Conservation (phyloP, 345 rosid species). For the Melaleuca quinquenervia region DNA sequence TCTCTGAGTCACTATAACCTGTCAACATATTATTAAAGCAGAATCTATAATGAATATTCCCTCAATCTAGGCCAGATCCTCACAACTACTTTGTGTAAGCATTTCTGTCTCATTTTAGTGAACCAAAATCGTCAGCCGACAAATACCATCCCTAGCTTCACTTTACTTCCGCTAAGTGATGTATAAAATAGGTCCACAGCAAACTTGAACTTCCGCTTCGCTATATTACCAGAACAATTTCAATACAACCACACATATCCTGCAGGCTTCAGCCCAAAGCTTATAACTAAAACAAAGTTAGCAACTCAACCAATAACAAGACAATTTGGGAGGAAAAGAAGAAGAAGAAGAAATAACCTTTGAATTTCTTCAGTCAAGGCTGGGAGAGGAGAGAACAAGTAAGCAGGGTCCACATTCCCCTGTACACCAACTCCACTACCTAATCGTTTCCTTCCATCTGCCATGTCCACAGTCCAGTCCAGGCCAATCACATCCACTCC, state of each 20-base stretch:
- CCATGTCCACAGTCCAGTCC: constrained; percentile 97
- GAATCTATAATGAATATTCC: background rate
- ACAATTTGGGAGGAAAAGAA: background rate
- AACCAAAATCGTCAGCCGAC: background rate
- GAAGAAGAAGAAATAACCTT: constrained; percentile 21
- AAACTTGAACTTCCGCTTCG: no score
- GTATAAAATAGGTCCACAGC: no score
- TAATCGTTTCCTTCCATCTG: constrained; percentile 70
- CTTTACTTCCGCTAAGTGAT: background rate
- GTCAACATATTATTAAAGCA: background rate
- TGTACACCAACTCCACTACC: constrained; percentile 64
- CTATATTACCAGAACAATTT: no score
- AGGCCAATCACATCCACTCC: constrained; percentile 94
- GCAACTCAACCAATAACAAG: background rate
- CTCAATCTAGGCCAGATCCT: background rate
- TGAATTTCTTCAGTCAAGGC: constrained; percentile 74
- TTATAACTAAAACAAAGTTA: background rate
- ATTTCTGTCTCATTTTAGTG: background rate
- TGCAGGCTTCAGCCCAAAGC: background rate
- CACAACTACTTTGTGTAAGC: background rate
- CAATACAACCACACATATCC: background rate
- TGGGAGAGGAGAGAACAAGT: constrained; percentile 63
- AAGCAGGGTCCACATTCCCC: constrained; percentile 92
- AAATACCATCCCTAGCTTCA: background rate
- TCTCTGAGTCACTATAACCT: background rate